phyloP scores from a whole-genome alignment of 495 filamentous ascomycete genomes.

The Xylaria longipes region DNA sequence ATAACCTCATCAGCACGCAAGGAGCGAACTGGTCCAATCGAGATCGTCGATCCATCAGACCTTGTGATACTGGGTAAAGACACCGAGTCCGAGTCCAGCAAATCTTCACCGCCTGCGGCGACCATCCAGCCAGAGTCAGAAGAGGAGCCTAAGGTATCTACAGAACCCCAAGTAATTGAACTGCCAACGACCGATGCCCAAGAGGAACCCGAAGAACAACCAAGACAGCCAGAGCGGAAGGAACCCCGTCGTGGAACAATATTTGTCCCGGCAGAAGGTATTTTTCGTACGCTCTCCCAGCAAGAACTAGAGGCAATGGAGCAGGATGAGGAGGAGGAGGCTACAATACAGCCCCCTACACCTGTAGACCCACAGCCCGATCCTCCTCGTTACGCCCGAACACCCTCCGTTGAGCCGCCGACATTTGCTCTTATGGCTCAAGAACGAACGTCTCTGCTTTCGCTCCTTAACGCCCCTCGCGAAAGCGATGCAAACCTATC shows the following conservation, averaged over 20 bases:
- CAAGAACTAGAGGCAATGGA: constrained; percentile 46
- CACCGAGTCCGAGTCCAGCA: constrained; percentile 17
- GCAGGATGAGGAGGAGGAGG: constrained; percentile 23
- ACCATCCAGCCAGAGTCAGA: constrained; percentile 11
- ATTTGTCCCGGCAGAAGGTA: constrained; percentile 57
- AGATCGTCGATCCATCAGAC: constrained; percentile 51
- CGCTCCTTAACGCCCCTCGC: constrained; percentile 59
- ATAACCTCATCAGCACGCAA: constrained; percentile 31
- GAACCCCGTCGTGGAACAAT: constrained; percentile 48
- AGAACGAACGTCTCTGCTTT: constrained; percentile 58
- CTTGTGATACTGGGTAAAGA: constrained; percentile 49
- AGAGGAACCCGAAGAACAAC: constrained; percentile 36
- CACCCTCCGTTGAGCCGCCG: constrained; percentile 59
- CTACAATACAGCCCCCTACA: constrained; percentile 37
- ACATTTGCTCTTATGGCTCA: constrained; percentile 52
- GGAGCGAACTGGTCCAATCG: constrained; percentile 37
- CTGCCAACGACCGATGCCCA: constrained; percentile 22
- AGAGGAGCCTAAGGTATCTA: neutral
- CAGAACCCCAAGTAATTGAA: constrained; percentile 11
- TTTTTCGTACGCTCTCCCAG: constrained; percentile 60
- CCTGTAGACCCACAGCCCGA: constrained; percentile 30
- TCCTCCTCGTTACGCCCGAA: constrained; percentile 45
- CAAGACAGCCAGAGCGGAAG: constrained; percentile 29
- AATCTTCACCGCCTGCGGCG: neutral
- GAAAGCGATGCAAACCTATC: constrained; percentile 36